Base-by-base conservation (phyloP, 1,284 basidiomycete genomes). In the Anthracocystis walkeri region DNA sequence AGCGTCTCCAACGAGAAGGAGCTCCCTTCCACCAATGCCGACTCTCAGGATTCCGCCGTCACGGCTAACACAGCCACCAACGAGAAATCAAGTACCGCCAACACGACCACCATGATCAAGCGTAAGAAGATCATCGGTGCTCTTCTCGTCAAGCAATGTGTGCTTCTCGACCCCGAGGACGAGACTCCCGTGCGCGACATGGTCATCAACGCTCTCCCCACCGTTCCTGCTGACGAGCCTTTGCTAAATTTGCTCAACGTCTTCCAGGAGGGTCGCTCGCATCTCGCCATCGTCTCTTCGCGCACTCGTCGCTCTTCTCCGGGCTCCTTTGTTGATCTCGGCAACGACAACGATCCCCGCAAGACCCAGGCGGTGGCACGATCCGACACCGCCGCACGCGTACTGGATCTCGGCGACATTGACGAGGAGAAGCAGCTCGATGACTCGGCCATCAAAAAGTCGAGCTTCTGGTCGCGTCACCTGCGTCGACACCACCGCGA, bases 231-330 rank as follows among this genome's bases (percentile, higher is more conserved):
- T 61, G 93, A 95, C 78, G 93, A 95, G 84, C 90, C 93, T 21
- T 87, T 96, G 5, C 89, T 95, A 21, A 91, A 92, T 42, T 92
- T 95, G 74, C 89, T 96, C 57, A 94, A 95, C 84, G 91, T 89
- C 68, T 96, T 96, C 86, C 94, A 95, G 84, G 93, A 95, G 82
- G 94, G 94, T 11, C 89, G 93, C 42, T 93, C 91, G 45, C 94
- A 96, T 83, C 94, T 96, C 89, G 94, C 94, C 31, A 92, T 95
- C 73, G 93, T 96, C 29, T 82, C 83, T 18, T 79, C 70, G 90
- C 80, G 60, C 61, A 78, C 75, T 46, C 77, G 66, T 16, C 66
- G 66, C 27, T 67, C 49, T 18, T 71, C 65, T 49, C 68, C 74
- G 14, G 74, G 69, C 89, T 78, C 58, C 49, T 78, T 62, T 35